Evolutionary conservation across 139 green algal genomes (phyloP).

Genomic region (Chlamydomonas asymmetrica): DNA sequence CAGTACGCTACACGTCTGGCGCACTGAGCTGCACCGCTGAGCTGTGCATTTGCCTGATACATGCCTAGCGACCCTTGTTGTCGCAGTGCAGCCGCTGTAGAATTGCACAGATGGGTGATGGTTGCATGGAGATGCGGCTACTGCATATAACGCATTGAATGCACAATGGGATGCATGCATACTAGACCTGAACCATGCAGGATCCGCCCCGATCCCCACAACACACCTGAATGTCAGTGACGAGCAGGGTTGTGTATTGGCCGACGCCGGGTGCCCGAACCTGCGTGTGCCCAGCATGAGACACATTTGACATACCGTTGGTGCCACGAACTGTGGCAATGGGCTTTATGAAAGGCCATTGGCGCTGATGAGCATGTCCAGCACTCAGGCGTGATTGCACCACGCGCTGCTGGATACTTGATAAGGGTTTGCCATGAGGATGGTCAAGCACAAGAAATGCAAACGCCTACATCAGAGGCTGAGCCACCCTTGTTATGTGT

Average conservation of each 20-base stretch:
- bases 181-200: too few species aligned
- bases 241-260: conserved; percentile 6
- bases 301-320: not conserved
- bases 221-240: conserved; percentile 18
- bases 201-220: conserved; percentile 8
- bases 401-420: too few species aligned
- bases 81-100: not conserved
- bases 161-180: too few species aligned
- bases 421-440: too few species aligned
- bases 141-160: not conserved
- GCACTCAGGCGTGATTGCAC: too few species aligned
- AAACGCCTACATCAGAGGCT: not conserved
- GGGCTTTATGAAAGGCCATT: not conserved
- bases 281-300: not conserved
- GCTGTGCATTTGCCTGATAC: not conserved
- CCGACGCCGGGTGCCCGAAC: conserved; percentile 10
- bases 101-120: too few species aligned
- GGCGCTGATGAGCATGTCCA: not conserved
- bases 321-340: not conserved
- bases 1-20: too few species aligned
- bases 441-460: too few species aligned
- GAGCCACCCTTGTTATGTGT: not conserved
- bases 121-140: not conserved
- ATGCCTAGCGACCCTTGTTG: not conserved
- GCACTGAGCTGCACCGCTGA: too few species aligned